Base-by-base conservation (phyloP, 2,329 filamentous ascomycete genomes). In the Beauveria pseudobassiana region DNA sequence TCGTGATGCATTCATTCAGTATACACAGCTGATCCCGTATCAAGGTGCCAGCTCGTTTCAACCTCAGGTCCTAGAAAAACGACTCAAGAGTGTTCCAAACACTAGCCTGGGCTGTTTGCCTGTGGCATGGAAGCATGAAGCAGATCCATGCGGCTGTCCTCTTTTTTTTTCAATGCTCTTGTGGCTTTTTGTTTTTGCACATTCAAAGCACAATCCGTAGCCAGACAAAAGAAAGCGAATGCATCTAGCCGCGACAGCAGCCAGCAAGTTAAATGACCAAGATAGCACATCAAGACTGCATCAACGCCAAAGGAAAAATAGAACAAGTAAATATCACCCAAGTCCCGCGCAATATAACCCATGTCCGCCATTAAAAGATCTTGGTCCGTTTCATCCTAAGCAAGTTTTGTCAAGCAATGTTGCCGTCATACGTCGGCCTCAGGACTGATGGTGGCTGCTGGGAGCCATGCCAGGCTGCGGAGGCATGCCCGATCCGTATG, bases 371-470 rank as follows among this genome's bases (percentile, higher is more conserved):
- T 72, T 72, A 71, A 68, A 67, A 53, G 20, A 30, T 38, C 22
- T 49, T 42, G 40, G 28, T 43, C 43, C 59, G 22, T 56, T 24
- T 22, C 59, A 50, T 43, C n/a, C 24, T 49, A 8, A 30, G 45
- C 30, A 49, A 49, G n/a, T 49, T 34, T 48, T 34, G 18, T 55
- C 50, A 60, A 52, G 51, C 26, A 48, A 49, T 8, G 10, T 28
- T 20, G 45, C 42, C 10, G 28, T 34, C 7, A 48, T 46, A 22
- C 48, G n/a, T 26, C 40, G 40, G 42, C 38, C 38, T 79, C 80
- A 91, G 76, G 88, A 87, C 77, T 90, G 88, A 75, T 93, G 90
- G 67, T 90, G 88, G 70, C 90, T 87, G 77, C 91, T 90, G 70
- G 91, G 89, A 62, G 89, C 88, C 83, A 95, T 90, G 69, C 89